Conservation (phyloP, 1,284 basidiomycete genomes). For the Leccinum fuscescens region DNA sequence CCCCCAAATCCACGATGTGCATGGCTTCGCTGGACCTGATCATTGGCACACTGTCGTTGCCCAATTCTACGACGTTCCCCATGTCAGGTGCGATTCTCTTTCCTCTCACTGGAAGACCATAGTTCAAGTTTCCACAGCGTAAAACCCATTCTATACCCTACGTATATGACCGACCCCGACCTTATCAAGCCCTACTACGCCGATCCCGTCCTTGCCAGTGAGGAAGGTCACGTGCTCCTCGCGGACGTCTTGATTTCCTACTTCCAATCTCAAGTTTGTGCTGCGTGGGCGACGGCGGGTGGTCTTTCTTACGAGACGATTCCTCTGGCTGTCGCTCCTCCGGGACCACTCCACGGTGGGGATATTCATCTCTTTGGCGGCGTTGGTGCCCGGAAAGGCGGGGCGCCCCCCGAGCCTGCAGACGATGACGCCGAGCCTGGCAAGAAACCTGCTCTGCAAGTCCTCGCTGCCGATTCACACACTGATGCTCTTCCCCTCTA, state of each 20-base stretch:
- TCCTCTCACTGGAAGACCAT: not conserved
- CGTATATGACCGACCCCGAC: slow-evolving; percentile 75
- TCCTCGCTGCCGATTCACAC: slow-evolving; percentile 16
- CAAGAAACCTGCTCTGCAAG: slow-evolving; percentile 20
- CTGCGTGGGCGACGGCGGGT: slow-evolving; percentile 75
- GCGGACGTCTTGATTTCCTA: slow-evolving; percentile 85
- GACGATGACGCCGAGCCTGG: slow-evolving; percentile 33
- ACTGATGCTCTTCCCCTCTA: slow-evolving; percentile 28
- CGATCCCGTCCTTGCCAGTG: slow-evolving; percentile 82
- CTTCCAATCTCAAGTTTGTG: slow-evolving; percentile 84
- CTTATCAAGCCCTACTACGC: slow-evolving; percentile 72
- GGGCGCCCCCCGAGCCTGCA: slow-evolving; percentile 42
- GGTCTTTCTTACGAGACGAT: slow-evolving; percentile 66
- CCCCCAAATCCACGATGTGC: slow-evolving; percentile 73
- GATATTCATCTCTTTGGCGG: slow-evolving; percentile 68
- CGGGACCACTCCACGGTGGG: slow-evolving; percentile 28
- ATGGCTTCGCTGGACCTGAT: slow-evolving; percentile 87
- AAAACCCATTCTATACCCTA: slow-evolving; percentile 79
- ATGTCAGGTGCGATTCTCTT: slow-evolving; percentile 58
- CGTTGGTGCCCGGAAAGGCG: slow-evolving; percentile 65
- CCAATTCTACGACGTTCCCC: slow-evolving; percentile 93
- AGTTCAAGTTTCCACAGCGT: slow-evolving; percentile 43
- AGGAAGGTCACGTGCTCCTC: slow-evolving; percentile 79
- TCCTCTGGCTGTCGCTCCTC: slow-evolving; percentile 38
- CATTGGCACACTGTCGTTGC: slow-evolving; percentile 85